Evolutionary conservation across 1,139 yeast species (phyloP).

Genomic region (Meyerozyma smithsonii): DNA sequence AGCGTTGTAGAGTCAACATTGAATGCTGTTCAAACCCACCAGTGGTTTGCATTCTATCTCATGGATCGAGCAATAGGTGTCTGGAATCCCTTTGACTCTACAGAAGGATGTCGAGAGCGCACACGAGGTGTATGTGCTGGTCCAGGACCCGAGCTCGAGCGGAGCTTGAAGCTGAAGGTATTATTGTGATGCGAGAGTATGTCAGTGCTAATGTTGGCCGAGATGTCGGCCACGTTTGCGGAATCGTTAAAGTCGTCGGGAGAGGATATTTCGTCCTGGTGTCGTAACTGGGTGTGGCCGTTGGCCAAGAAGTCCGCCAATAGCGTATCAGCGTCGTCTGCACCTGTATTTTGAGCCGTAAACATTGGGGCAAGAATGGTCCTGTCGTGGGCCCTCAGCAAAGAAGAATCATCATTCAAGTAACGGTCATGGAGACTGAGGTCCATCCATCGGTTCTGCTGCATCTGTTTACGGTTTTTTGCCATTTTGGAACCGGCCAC

Average conservation of each 20-base stretch:
- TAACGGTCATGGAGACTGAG: background rate
- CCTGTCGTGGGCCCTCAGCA: background rate
- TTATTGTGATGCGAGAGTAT: constrained; percentile 9
- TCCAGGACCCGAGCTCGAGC: constrained; percentile 7
- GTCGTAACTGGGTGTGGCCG: background rate
- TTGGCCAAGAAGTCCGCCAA: constrained; percentile 2
- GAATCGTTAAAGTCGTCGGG: constrained; percentile 1
- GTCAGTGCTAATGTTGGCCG: constrained; percentile 5
- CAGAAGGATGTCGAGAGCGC: constrained; percentile 12
- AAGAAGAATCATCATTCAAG: background rate
- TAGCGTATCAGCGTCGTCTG: background rate
- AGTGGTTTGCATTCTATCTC: constrained; percentile 8
- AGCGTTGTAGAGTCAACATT: background rate
- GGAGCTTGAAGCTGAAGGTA: constrained; percentile 9
- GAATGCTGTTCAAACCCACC: background rate
- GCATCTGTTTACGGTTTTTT: background rate
- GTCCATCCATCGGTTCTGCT: background rate
- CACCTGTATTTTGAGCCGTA: background rate
- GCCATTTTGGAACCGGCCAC: background rate
- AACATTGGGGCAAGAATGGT: background rate
- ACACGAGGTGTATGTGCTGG: constrained; percentile 11
- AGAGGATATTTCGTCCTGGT: background rate
- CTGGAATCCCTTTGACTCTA: constrained; percentile 10
- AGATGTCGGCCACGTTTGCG: background rate
- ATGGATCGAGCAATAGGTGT: constrained; percentile 13